Conservation (phyloP, 306 rosid species). For the Prunus mume region DNA sequence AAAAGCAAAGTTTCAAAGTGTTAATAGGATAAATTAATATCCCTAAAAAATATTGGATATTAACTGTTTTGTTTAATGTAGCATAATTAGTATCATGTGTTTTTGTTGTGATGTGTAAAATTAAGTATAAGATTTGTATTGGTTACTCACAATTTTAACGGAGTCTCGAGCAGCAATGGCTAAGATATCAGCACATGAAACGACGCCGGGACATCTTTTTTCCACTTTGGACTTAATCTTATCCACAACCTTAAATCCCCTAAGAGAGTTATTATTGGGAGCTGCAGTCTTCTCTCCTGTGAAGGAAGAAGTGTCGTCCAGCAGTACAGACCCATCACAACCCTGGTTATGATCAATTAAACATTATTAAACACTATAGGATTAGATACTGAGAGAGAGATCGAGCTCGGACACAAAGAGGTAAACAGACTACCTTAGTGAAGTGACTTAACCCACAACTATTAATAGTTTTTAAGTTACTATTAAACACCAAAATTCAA, state of each 20-base stretch:
- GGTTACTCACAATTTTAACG: constrained; percentile 47
- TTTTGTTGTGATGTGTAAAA: background rate
- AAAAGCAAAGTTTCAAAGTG: background rate
- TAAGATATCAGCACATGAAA: constrained; percentile 80
- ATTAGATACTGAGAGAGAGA: background rate
- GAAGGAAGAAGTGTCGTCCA: constrained; percentile 58
- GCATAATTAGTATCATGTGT: no score
- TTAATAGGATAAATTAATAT: no score
- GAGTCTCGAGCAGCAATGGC: constrained; percentile 87
- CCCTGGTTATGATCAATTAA: constrained; percentile 45
- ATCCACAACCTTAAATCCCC: constrained; percentile 65
- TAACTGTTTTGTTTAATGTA: no score
- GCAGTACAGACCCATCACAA: constrained; percentile 73
- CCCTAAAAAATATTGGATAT: no score
- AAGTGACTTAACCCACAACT: no score
- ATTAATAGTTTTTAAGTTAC: no score
- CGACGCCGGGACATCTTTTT: constrained; percentile 54
- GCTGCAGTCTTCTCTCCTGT: constrained; percentile 71
- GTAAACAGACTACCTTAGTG: no score
- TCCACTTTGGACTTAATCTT: constrained; percentile 53
- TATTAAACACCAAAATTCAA: no score
- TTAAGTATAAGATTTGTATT: background rate
- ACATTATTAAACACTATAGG: background rate
- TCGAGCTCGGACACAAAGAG: no score
- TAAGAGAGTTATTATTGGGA: constrained; percentile 50